Evolutionary conservation across 2,329 filamentous ascomycete species (phyloP).

Genomic region (Aspergillus clavatus): DNA sequence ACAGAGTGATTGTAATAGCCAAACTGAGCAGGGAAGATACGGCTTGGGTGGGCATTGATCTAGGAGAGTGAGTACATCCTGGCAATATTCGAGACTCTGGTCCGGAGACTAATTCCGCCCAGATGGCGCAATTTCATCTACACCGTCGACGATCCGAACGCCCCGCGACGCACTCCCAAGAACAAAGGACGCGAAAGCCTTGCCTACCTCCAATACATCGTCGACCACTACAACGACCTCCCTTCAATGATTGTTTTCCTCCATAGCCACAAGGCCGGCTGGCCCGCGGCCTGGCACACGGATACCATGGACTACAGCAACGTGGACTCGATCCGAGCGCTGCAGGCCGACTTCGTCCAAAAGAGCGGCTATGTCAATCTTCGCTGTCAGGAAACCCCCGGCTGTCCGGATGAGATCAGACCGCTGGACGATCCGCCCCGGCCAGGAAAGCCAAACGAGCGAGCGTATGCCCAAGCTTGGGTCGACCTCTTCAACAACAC

Average conservation of each 20-base stretch:
- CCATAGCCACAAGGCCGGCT: conserved; percentile 50
- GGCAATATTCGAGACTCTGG: neutral
- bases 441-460: conserved; percentile 22
- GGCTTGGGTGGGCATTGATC: conserved; percentile 41
- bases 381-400: conserved; percentile 44
- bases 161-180: conserved; percentile 27
- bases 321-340: conserved; percentile 46
- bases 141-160: conserved; percentile 36
- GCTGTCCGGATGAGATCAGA: conserved; percentile 32
- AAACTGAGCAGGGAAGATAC: conserved; percentile 42
- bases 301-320: conserved; percentile 53
- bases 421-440: conserved; percentile 24
- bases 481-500: conserved; percentile 38
- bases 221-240: conserved; percentile 45
- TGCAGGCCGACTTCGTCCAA: conserved; percentile 48
- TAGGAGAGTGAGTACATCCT: conserved; percentile 38
- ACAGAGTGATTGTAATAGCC: conserved; percentile 44
- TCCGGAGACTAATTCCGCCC: neutral
- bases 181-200: conserved; percentile 45
- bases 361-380: conserved; percentile 55
- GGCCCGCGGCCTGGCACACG: conserved; percentile 51
- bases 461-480: conserved; percentile 29
- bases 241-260: conserved; percentile 52
- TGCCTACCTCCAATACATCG: conserved; percentile 44
- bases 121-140: conserved; percentile 46